Base-by-base conservation (phyloP, 768 basidiomycete species). In the Sarcomyxa edulis region DNA sequence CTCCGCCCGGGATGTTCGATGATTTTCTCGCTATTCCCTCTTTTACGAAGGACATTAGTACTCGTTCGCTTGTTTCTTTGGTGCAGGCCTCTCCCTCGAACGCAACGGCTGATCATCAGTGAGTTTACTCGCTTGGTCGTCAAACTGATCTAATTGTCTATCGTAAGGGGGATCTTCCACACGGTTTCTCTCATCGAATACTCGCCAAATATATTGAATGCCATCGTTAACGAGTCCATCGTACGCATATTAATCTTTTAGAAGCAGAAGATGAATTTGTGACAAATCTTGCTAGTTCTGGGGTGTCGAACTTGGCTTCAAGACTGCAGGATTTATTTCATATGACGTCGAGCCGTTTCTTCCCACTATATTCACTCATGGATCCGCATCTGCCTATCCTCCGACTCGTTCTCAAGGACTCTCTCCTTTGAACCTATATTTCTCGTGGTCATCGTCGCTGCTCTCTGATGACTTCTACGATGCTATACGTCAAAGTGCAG, bases 331-430 rank as follows among this genome's bases (percentile, higher is more conserved):
- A 0, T 58, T 64, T 39, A 62, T 69, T 33, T 67, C 65, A 1
- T 76, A 77, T 49, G 67, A 63, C 33, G 62, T 74, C 30, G 75
- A 81, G 40, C 72, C 74, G 1, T 68, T 78, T 61, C 58, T 74
- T 1, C 53, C 70, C 0, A 47, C 48, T 25, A 32, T 72, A 27
- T 65, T 69, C 42, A 59, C 55, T 2, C 65, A 70, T 47, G 61
- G 49, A 32, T 48, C 48, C 15, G 50, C 59, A 2, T 59, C 72
- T 7, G 74, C 75, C 4, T 76, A 66, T 50, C 76, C 72, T 0
- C 67, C 67, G 3, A 35, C 40, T 7, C 48, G 53, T 25, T 44
- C 46, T 7, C 39, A 51, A 1, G 47, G 45, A 1, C 55, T 51
- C 44, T 26, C 51, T 19, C 62, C 62, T 6, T 49, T 60, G 35